Conservation (phyloP, 2,329 filamentous ascomycete species). For the Venturia carpophila region DNA sequence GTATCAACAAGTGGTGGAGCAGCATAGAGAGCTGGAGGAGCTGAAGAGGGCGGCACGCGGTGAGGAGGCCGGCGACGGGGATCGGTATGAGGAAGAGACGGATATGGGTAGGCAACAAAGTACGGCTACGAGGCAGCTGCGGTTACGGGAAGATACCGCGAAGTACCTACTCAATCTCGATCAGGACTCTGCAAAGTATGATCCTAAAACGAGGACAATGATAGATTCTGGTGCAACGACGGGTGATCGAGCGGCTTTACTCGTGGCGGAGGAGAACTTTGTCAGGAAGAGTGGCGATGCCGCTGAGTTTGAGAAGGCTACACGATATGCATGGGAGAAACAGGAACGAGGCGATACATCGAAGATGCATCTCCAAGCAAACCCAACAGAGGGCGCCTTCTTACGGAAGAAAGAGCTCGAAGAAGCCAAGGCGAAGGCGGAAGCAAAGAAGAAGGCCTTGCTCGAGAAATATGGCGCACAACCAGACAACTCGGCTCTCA, state of each 20-base stretch:
- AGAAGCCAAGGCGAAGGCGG: constrained; percentile 61
- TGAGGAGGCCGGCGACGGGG: constrained; percentile 46
- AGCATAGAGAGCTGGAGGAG: constrained; percentile 79
- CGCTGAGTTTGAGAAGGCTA: constrained; percentile 82
- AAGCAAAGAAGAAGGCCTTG: constrained; percentile 61
- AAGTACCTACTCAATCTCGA: constrained; percentile 95
- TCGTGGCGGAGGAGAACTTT: constrained; percentile 91
- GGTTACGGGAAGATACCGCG: constrained; percentile 91
- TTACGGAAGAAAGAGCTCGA: constrained; percentile 71
- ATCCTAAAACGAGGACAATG: constrained; percentile 90
- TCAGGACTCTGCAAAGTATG: constrained; percentile 92
- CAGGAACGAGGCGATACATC: constrained; percentile 76
- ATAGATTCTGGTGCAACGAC: constrained; percentile 74
- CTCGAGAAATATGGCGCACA: constrained; percentile 60
- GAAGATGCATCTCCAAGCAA: constrained; percentile 84
- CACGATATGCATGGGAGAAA: constrained; percentile 88
- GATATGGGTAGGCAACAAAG: constrained; percentile 94
- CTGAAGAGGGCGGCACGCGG: constrained; percentile 46
- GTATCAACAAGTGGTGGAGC: constrained; percentile 72
- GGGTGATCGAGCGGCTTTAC: constrained; percentile 63
- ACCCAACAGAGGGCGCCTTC: constrained; percentile 87
- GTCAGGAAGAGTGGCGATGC: constrained; percentile 84
- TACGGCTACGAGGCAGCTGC: constrained; percentile 81
- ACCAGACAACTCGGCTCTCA: constrained; percentile 50
- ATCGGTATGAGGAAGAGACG: constrained; percentile 80